Evolutionary conservation across 257 asterid species (phyloP).

Genomic region (Solanum stenotomum): DNA sequence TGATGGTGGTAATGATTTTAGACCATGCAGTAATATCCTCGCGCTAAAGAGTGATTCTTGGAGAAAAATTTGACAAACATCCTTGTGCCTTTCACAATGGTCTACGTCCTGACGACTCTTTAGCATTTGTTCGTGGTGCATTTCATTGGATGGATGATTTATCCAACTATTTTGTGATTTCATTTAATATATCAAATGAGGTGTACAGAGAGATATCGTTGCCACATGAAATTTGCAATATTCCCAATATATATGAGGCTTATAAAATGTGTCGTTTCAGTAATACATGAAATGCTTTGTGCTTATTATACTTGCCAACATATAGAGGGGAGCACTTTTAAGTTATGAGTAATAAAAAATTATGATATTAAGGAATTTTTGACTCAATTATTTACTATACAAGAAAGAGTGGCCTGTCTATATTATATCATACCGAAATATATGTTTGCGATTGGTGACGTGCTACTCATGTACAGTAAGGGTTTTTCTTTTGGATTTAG

Average conservation of each 20-base stretch:
- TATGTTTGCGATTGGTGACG: background rate
- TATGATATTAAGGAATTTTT: background rate
- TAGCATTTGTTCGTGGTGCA: background rate
- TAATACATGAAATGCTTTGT: background rate
- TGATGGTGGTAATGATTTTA: background rate
- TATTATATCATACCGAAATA: background rate
- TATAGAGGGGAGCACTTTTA: background rate
- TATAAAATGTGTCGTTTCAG: background rate
- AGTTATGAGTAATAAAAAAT: background rate
- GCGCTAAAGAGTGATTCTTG: background rate
- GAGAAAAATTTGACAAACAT: background rate
- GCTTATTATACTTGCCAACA: background rate
- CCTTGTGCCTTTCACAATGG: background rate
- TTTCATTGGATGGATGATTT: background rate
- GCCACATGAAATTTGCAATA: background rate
- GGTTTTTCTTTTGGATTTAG: background rate
- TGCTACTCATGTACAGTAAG: background rate
- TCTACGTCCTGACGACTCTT: background rate
- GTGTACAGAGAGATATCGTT: background rate
- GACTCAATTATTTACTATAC: background rate
- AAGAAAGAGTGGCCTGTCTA: fast-evolving
- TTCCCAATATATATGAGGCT: fast-evolving
- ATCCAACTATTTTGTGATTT: background rate
- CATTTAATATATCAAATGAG: background rate
- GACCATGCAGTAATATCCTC: background rate